Evolutionary conservation across 2,329 filamentous ascomycete species (phyloP), one percentile per base, ranked within the genome.

Genomic region (Fusarium sambucinum): DNA sequence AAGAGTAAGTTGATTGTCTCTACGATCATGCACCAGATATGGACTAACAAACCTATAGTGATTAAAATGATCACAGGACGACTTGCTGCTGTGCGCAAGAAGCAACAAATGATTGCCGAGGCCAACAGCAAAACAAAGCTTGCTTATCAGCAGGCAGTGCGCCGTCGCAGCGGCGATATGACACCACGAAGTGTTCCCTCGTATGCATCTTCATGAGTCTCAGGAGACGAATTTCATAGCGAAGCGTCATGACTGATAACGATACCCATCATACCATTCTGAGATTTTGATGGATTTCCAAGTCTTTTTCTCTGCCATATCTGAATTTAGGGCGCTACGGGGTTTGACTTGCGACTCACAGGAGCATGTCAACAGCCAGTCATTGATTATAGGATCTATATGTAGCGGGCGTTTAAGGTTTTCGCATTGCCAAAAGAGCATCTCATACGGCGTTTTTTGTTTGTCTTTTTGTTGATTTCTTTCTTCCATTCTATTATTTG

Each of bases 61-160:
- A 87, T 90, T 60, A 79, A 83, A 55, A 90, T 90, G 87, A 87
- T 90, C 66, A 84, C 81, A 25, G 78, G 79, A n/a, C 84, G 88
- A 59, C 81, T 90, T 5, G 74, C 78, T 21, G 81, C 82, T 21
- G 85, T 90, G 48, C 85, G 84, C 55, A 88, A 87, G 78, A 90
- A 89, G 80, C 83, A 86, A 73, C 84, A 83, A 45, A 83, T 87
- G 75, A 90, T 90, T 75, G 86, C 84, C 17, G 86, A 87, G 59
- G 86, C 86, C 51, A 85, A 84, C 33, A 77, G 59, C 68, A 85
- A 84, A 72, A 81, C 81, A 7, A 81, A 84, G 54, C 78, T 81
- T 58, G 78, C 78, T 45, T 81, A 82, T 60, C 79, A 83, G 60
- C 78, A 77, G 42, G 72, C 81, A 44, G 71, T 77, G 29, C 81